Base-by-base conservation (phyloP, 1,139 yeast genomes). In the Hansenula lynferdii region DNA sequence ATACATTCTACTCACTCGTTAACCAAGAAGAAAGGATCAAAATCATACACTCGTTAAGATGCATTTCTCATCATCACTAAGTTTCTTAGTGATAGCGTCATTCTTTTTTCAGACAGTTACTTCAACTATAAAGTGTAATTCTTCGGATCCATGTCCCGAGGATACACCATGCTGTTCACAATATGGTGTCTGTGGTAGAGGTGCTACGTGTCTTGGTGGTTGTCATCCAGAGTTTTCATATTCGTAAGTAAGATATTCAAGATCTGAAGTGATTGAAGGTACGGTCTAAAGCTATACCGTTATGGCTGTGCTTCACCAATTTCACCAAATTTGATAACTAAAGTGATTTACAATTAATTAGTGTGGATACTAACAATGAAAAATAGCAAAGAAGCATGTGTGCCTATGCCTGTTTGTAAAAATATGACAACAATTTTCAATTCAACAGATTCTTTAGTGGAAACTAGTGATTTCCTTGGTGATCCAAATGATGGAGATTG, bases 101-200 rank as follows among this genome's bases (percentile, higher is more conserved):
- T 3, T 29, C 7, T n/a, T 27, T 5, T 4, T 20, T 4, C 20
- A n/a, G 27, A 10, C 10, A 24, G 11, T 30, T 33, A 4, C 46
- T 6, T 46, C 47, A 11, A 47, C 54, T 2, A 42, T 42, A 6
- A 38, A 33, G 19, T 56, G 66, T 53, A 54, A 58, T 35, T 48
- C 58, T 3, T 52, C 61, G 2, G 40, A 45, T 4, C 37, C 53
- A 5, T 87, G 96, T 62, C 96, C 96, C 0, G 73, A 76, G 49
- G 71, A 69, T 31, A 51, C 62, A 39, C 96, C 96, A 34, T 87
- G 96, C 58, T 87, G 96, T 58, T 80, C 89, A 17, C 86, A 80
- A 49, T 84, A 77, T 52, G 95, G 95, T 27, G 68, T 64, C n/a
- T 87, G 96, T 69, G 96, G 96, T 40, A 71, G 81, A 14, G 96